A percentile compares a stretch with the other conserved stretches of the same genome.
Evolutionary conservation across 306 rosid species (phyloP).

Genomic region (Prunus salicina): DNA sequence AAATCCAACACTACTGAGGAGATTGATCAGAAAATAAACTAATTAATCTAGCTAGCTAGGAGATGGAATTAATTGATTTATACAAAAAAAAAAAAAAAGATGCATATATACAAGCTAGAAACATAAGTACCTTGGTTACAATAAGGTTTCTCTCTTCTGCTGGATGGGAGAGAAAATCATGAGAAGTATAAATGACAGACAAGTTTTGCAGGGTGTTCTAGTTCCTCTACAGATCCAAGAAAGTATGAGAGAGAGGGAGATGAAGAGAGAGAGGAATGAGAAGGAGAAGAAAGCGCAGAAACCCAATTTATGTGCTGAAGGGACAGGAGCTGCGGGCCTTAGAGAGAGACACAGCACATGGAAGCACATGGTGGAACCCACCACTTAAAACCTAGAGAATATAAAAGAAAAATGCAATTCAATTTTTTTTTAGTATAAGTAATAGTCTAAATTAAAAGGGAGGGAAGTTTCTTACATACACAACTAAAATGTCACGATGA

Average conservation of each 20-base stretch:
- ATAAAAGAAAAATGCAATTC: conserved; percentile 6
- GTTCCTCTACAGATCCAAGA: conserved; percentile 47
- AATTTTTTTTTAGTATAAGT: background rate
- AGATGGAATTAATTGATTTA: too few species aligned
- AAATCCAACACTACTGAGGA: too few species aligned
- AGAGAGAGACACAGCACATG: conserved; percentile 90
- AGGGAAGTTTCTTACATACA: too few species aligned
- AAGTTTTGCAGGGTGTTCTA: conserved; percentile 30
- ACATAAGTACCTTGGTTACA: background rate
- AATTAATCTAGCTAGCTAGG: too few species aligned
- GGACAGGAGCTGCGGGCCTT: conserved; percentile 62
- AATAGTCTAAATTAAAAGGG: fast-evolving
- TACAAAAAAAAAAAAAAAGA: too few species aligned
- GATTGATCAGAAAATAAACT: too few species aligned
- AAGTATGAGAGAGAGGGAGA: conserved; percentile 24
- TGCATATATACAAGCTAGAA: background rate
- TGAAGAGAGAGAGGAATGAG: conserved; percentile 22
- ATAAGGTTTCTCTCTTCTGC: conserved; percentile 9
- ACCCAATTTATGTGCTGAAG: conserved; percentile 64
- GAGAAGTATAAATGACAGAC: conserved; percentile 6
- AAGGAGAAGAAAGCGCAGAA: conserved; percentile 42
- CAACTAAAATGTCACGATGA: background rate
- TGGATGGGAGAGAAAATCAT: conserved; percentile 19
- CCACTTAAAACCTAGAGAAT: conserved; percentile 59
- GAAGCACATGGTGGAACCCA: conserved; percentile 92